phyloP scores from a whole-genome alignment of 192 early-diverging fungal genomes.

The Martensiomyces pterosporus region DNA sequence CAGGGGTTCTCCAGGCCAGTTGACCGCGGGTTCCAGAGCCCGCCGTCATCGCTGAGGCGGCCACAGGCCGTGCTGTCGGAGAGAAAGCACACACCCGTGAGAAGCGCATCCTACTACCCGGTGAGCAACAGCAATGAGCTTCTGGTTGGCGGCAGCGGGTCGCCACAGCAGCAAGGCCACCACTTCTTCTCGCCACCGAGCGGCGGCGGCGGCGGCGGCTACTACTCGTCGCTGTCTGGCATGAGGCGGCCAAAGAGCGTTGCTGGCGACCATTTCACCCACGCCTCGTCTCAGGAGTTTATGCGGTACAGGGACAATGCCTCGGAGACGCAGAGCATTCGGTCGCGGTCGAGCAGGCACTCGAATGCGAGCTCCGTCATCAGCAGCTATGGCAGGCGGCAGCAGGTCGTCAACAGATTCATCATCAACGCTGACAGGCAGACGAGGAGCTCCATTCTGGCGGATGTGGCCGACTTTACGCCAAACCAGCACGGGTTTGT shows the following conservation, averaged over 20 bases:
- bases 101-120: too few relatives aligned
- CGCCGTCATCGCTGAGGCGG: neutral
- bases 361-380: constrained; percentile 35
- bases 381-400: constrained; percentile 21
- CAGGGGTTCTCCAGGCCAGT: constrained; percentile 1
- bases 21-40: constrained; percentile 4
- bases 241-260: constrained; percentile 1
- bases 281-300: too few relatives aligned
- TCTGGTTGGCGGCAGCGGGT: neutral
- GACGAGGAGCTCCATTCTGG: constrained; percentile 22
- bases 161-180: neutral
- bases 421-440: constrained; percentile 26
- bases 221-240: neutral
- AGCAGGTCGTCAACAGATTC: constrained; percentile 33
- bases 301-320: constrained; percentile 11
- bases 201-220: too few relatives aligned
- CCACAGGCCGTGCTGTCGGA: constrained; percentile 1
- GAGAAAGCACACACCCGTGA: neutral
- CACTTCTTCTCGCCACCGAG: too few relatives aligned
- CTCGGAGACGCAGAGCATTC: constrained; percentile 35
- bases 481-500: constrained; percentile 47
- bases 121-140: too few relatives aligned
- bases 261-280: constrained; percentile 1
- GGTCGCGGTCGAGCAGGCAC: constrained; percentile 34
- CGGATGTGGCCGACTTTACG: constrained; percentile 40